Percentiles rank a stretch among this genome's conserved stretches.
These are phyloP conservation scores for Populus hybrid DNA, from an alignment of 441 rosid species.

Conservation along the genomic window DNA sequence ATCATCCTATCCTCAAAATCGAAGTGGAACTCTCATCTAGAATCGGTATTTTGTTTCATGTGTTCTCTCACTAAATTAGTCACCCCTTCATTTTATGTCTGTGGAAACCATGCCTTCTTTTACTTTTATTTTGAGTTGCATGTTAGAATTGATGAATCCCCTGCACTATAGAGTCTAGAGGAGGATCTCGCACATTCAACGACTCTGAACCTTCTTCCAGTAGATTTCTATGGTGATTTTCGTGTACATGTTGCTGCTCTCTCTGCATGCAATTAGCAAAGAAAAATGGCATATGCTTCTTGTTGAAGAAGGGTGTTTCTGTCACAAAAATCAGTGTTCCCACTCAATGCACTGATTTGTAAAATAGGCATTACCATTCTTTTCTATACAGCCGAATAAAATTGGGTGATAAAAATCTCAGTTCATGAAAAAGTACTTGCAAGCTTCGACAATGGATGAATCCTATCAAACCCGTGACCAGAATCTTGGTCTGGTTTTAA, in stretches of 20 bases:
- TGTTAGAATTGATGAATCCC: neutral
- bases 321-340: neutral
- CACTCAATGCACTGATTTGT: neutral
- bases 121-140: neutral
- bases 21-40: neutral
- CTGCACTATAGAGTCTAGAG: no score
- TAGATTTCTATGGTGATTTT: neutral
- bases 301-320: neutral
- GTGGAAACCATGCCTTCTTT: no score
- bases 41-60: neutral
- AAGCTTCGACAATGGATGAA: neutral
- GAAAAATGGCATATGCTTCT: neutral
- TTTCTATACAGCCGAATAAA: neutral
- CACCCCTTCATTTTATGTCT: neutral
- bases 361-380: neutral
- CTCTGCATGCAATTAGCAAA: neutral
- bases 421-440: neutral
- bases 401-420: neutral
- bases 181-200: neutral
- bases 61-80: neutral
- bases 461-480: neutral
- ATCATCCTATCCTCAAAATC: neutral
- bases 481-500: no score
- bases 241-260: neutral
- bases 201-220: no score